Base-by-base conservation (phyloP, 1,284 basidiomycete species). In the Coniophora puteana region DNA sequence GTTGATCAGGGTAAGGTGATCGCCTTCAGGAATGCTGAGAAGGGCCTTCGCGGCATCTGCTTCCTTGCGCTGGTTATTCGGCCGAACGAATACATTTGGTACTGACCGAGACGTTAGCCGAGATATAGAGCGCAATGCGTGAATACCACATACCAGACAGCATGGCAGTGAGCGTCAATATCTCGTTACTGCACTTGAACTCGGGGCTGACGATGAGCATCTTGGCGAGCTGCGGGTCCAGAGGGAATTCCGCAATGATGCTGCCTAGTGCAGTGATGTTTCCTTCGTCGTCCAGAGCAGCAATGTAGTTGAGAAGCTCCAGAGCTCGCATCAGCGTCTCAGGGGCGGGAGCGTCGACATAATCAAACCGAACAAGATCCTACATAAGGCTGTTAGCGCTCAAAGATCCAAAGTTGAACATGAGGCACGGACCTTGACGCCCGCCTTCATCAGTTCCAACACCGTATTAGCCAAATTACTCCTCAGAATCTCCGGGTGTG, bases 291-390 rank as follows among this genome's bases (percentile, higher is more conserved):
- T 99, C 93, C 46, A 99, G 72, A 0, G 94, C 95, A 4, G 84
- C 81, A 21, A 99, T 75, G 65, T 88, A 96, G 59, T 98, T 96
- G 40, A 99, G 73, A 41, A 98, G 67, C 65, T 99, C 96, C 38
- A 99, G 70, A 3, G 95, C 96, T 44, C 96, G 85, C 94, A 99
- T 98, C 43, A 99, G 79, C 3, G 93, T 97, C 62, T 99, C 96
- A 4, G 95, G 95, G 4, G 96, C 95, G 1, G 94, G 93, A 0
- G 92, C 89, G 63, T 96, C 93, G 40, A 99, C 92, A 57, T 96
- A 98, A 64, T 98, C 95, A 54, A 96, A 96, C 47, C 75, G 74
- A 2, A 96, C 92, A 32, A 95, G 74, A 72, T 93, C 91, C 83
- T 90, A 22, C 11, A 40, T 7, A 36, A 24, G 8, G 3, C 16